Percentiles rank a stretch among this genome's conserved stretches.
Conservation (phyloP, 1,284 basidiomycete genomes). For the Ceratobasidium sp. region DNA sequence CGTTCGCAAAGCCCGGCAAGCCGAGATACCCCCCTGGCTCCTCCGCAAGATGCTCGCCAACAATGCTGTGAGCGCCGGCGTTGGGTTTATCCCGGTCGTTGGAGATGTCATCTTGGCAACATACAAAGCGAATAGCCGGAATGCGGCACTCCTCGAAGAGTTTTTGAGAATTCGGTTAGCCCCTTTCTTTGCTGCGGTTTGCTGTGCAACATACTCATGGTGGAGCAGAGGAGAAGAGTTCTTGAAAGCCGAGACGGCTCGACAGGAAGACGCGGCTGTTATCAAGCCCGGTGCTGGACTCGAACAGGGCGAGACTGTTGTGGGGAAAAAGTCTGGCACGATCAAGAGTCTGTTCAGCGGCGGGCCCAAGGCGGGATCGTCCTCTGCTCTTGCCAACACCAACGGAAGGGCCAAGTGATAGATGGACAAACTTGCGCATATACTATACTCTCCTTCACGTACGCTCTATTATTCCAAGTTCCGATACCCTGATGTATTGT, state of each 20-base stretch:
- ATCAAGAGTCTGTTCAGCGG: constrained; percentile 28
- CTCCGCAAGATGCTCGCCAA: constrained; percentile 78
- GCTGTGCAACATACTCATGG: not conserved
- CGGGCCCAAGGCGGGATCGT: constrained; percentile 12
- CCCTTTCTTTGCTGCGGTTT: not conserved
- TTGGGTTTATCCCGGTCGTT: constrained; percentile 79
- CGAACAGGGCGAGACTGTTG: constrained; percentile 49
- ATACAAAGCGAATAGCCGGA: constrained; percentile 91
- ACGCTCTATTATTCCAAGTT: not conserved
- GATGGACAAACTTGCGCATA: not conserved
- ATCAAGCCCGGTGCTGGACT: constrained; percentile 62
- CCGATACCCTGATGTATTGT: constrained; percentile 13
- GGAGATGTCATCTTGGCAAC: constrained; percentile 78
- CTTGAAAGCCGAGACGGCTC: constrained; percentile 53
- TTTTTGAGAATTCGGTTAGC: constrained; percentile 63
- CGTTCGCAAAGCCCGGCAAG: constrained; percentile 75
- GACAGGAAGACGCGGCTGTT: constrained; percentile 52
- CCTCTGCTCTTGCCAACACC: not conserved
- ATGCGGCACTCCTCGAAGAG: constrained; percentile 78
- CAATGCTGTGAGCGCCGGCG: constrained; percentile 72
- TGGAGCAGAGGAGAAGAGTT: constrained; percentile 60
- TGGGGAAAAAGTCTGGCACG: constrained; percentile 11
- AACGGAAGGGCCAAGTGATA: constrained; percentile 7
- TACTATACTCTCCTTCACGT: constrained; percentile 2
- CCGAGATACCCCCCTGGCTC: constrained; percentile 76